phyloP scores from a whole-genome alignment of 345 rosid species.

The Trapa incisa region DNA sequence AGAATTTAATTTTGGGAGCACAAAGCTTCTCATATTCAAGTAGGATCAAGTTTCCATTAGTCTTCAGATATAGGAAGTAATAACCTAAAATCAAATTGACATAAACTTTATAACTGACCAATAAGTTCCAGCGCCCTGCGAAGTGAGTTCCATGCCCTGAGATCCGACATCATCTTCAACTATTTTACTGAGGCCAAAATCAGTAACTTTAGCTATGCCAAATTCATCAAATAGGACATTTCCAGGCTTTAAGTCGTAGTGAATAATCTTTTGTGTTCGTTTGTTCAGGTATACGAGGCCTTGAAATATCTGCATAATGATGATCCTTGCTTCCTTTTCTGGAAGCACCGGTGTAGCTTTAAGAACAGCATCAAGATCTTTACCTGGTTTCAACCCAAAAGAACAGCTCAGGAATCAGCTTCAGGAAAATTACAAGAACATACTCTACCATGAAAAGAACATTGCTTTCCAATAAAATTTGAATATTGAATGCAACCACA shows the following conservation, averaged over 20 bases:
- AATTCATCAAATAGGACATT: slow-evolving; percentile 94
- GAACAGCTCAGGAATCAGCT: neutral
- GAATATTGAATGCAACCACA: neutral
- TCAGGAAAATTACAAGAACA: neutral
- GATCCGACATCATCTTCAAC: slow-evolving; percentile 91
- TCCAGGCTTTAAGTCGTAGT: slow-evolving; percentile 98
- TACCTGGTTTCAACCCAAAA: slow-evolving; percentile 40
- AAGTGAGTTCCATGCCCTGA: slow-evolving; percentile 98
- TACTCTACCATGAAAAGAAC: neutral
- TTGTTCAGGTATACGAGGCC: slow-evolving; percentile 92
- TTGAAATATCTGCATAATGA: slow-evolving; percentile 88
- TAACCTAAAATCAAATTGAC: neutral
- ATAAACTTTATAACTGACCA: slow-evolving; percentile 38
- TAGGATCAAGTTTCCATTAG: neutral
- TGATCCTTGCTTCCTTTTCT: slow-evolving; percentile 89
- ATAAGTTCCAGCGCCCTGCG: slow-evolving; percentile 99
- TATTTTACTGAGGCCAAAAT: slow-evolving; percentile 98
- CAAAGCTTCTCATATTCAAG: neutral
- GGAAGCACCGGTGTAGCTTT: slow-evolving; percentile 91
- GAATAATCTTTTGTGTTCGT: slow-evolving; percentile 78
- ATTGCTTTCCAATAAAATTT: neutral
- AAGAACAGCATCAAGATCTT: slow-evolving; percentile 95
- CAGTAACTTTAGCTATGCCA: slow-evolving; percentile 95
- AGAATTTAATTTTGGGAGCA: neutral
- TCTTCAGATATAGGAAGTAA: neutral